Percentiles rank a stretch among this genome's conserved stretches.
phyloP scores from a whole-genome alignment of 2,329 filamentous ascomycete species.

The Alternaria gaisen region DNA sequence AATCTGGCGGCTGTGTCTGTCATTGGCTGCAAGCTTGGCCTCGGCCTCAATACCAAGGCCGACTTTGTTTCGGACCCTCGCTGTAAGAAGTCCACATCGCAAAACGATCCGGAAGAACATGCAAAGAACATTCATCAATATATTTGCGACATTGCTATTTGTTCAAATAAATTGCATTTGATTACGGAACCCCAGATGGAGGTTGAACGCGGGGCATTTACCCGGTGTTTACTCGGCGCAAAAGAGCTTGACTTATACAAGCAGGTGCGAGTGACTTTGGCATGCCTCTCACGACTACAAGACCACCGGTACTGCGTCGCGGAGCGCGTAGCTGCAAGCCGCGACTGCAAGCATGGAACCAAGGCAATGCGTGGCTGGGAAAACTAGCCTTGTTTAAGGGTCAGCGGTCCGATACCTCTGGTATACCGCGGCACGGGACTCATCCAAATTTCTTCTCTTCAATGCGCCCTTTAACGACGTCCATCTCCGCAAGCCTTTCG shows the following conservation, averaged over 20 bases:
- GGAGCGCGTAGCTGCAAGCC: neutral
- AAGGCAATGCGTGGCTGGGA: neutral
- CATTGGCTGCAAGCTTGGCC: constrained; percentile 12
- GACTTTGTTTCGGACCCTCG: constrained; percentile 21
- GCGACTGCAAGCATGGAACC: neutral
- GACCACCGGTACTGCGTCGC: neutral
- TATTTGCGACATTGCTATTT: constrained; percentile 15
- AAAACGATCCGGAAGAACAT: constrained; percentile 16
- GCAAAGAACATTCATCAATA: constrained; percentile 17
- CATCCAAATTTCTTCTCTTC: neutral
- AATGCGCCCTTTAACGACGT: neutral
- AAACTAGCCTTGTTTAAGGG: neutral
- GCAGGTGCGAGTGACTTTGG: neutral
- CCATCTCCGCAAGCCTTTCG: neutral
- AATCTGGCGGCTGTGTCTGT: neutral
- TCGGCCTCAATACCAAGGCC: constrained; percentile 15
- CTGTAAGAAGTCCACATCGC: neutral
- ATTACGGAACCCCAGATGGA: constrained; percentile 19
- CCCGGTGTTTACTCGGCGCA: constrained; percentile 15
- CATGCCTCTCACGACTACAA: neutral
- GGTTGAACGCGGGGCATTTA: constrained; percentile 20
- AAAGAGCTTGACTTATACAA: constrained; percentile 13
- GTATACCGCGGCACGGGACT: neutral
- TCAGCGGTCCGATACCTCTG: neutral
- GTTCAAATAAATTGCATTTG: constrained; percentile 18